Evolutionary conservation across 192 early-diverging fungal species (phyloP).

Genomic region (Mortierella hygrophila): DNA sequence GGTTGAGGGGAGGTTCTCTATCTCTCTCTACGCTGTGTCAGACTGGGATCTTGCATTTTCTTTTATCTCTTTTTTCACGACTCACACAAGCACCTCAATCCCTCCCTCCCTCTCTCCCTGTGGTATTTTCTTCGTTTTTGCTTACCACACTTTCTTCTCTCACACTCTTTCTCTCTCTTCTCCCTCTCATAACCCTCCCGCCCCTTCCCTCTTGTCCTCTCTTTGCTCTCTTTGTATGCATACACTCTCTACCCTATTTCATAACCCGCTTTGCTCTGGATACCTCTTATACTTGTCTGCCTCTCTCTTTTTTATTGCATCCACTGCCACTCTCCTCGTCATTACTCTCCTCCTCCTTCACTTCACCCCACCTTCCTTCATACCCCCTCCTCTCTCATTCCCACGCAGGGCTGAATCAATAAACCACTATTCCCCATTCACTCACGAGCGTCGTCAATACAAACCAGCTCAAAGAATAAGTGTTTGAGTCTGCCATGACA

Average conservation of each 20-base stretch:
- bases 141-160: not conserved
- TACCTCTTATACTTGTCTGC: too few species aligned
- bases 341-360: not conserved
- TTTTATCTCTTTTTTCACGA: too few species aligned
- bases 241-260: not conserved
- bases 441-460: not conserved
- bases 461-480: not conserved
- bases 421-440: not conserved
- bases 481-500: not conserved
- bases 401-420: slow-evolving; percentile 3
- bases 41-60: too few species aligned
- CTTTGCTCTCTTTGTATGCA: not conserved
- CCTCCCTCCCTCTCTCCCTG: not conserved
- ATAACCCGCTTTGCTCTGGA: not conserved
- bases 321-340: not conserved
- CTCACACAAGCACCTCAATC: too few species aligned
- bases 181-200: not conserved
- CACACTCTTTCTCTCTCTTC: not conserved
- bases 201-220: not conserved
- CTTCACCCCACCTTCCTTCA: not conserved
- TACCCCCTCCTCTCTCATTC: not conserved
- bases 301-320: not conserved
- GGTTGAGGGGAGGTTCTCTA: not conserved
- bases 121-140: not conserved
- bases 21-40: too few species aligned